Conservation (phyloP, 768 basidiomycete genomes). For the Podaxis rugospora region DNA sequence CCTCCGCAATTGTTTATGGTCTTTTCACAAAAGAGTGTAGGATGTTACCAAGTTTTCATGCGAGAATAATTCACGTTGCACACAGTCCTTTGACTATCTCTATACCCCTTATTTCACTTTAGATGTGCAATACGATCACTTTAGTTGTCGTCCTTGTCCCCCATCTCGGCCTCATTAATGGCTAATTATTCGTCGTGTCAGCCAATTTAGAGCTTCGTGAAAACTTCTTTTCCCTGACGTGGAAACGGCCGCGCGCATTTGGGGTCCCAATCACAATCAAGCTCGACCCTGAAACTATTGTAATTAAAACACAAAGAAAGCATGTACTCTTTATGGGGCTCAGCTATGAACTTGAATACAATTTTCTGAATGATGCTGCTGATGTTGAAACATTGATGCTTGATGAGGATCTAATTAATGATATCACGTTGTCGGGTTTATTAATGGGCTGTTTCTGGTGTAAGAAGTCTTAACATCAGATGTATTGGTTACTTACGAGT, state of each 20-base stretch:
- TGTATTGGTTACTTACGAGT: neutral
- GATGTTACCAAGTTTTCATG: neutral
- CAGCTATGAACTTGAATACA: neutral
- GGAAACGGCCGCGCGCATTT: neutral
- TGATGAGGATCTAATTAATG: constrained; percentile 1
- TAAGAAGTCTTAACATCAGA: neutral
- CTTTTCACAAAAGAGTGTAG: constrained; percentile 2
- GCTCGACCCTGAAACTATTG: constrained; percentile 1
- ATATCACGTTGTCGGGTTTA: neutral
- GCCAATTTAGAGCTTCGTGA: constrained; percentile 9
- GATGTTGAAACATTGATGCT: constrained; percentile 2
- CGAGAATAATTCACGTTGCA: constrained; percentile 3
- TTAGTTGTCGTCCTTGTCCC: neutral
- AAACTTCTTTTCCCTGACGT: constrained; percentile 10
- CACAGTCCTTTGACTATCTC: neutral
- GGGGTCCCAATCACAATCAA: neutral
- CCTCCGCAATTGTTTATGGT: neutral
- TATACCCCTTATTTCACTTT: constrained; percentile 1
- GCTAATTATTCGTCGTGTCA: neutral
- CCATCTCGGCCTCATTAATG: neutral
- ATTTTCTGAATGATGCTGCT: constrained; percentile 5
- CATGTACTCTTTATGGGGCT: neutral
- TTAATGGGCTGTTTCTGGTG: neutral
- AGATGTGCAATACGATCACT: neutral
- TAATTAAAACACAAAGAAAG: constrained; percentile 10